These are phyloP conservation scores for Cornus controversa DNA, from an alignment of 148 eudicot genomes.

Conservation along the genomic window DNA sequence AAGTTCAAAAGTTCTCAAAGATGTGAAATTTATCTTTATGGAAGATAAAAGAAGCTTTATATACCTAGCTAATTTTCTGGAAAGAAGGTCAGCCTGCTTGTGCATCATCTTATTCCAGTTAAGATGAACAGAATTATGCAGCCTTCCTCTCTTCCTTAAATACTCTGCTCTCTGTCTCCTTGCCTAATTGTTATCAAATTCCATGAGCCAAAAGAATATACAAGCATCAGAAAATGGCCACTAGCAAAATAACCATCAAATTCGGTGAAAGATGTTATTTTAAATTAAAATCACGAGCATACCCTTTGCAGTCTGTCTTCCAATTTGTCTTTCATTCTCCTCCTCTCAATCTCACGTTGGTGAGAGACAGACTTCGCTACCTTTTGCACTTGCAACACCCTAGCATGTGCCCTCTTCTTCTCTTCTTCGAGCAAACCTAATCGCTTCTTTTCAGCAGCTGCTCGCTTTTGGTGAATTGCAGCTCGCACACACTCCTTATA, in stretches of 20 bases:
- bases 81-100: conserved; percentile 59
- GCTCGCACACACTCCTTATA: conserved; percentile 87
- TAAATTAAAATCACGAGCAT: not conserved
- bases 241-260: not conserved
- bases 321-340: conserved; percentile 60
- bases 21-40: not conserved
- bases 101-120: conserved; percentile 37
- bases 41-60: conserved; percentile 6
- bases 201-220: not conserved
- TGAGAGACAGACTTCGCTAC: conserved; percentile 61
- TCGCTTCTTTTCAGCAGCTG: conserved; percentile 89
- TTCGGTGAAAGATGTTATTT: not conserved
- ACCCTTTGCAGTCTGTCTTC: conserved; percentile 86
- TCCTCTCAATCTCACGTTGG: conserved; percentile 80
- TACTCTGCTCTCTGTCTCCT: conserved; percentile 85
- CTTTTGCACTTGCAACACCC: conserved; percentile 64
- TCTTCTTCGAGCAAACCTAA: conserved; percentile 81
- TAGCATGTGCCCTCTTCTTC: conserved; percentile 76
- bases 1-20: not conserved
- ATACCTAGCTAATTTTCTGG: conserved; percentile 67
- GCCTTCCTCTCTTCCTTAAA: conserved; percentile 61
- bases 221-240: not conserved
- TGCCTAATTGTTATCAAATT: conserved; percentile 48
- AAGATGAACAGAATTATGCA: conserved; percentile 26
- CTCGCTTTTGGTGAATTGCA: conserved; percentile 85